These are phyloP conservation scores for Lupinus albus DNA, from an alignment of 306 rosid genomes.

Conservation along the genomic window DNA sequence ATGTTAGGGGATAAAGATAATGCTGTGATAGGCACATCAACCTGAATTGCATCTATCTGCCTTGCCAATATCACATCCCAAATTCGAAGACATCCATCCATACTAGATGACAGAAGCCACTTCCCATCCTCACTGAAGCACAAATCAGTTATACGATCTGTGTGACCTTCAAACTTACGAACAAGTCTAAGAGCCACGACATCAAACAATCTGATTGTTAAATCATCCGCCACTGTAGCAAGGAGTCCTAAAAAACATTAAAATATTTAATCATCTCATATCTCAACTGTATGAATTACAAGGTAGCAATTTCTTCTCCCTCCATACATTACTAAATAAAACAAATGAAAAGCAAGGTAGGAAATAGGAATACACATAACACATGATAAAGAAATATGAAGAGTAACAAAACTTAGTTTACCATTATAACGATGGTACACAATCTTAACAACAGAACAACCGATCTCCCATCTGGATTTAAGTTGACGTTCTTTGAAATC, in stretches of 20 bases:
- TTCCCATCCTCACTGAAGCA: constrained; percentile 98
- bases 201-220: constrained; percentile 74
- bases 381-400: not conserved
- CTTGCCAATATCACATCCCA: constrained; percentile 92
- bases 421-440: constrained; percentile 85
- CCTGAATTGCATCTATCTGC: constrained; percentile 82
- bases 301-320: constrained; percentile 17
- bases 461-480: constrained; percentile 78
- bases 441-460: constrained; percentile 70
- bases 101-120: constrained; percentile 91
- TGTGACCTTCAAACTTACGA: constrained; percentile 90
- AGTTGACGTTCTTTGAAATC: constrained; percentile 74
- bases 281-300: constrained; percentile 25
- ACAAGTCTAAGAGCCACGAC: constrained; percentile 80
- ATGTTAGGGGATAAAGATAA: constrained; percentile 89
- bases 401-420: constrained; percentile 41
- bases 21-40: constrained; percentile 77
- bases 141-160: constrained; percentile 87
- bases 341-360: not conserved
- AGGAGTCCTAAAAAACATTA: constrained; percentile 71
- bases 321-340: constrained; percentile 10
- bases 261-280: constrained; percentile 27
- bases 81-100: constrained; percentile 95
- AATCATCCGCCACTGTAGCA: constrained; percentile 83
- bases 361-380: constrained; percentile 24